Evolutionary conservation across 106 monocot genomes (phyloP).

Genomic region (Dactylorhiza incarnata): DNA sequence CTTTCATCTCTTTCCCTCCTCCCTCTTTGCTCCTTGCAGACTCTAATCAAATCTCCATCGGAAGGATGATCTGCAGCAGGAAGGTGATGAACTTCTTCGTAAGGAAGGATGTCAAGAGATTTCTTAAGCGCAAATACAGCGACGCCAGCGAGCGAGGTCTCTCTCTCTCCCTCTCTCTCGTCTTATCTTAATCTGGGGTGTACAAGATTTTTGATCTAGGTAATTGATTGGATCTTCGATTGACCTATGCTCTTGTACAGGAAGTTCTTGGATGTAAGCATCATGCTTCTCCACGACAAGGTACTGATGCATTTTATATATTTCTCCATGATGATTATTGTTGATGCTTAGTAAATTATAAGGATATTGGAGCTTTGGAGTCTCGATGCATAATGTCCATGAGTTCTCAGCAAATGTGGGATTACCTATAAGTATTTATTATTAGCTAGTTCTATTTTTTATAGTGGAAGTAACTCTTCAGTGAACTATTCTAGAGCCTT

Average conservation of each 20-base stretch:
- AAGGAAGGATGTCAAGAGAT: slow-evolving; percentile 40
- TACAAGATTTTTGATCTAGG: neutral
- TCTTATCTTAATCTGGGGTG: neutral
- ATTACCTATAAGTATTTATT: neutral
- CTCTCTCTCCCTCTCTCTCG: slow-evolving; percentile 4
- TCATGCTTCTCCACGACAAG: no score
- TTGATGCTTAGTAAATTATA: no score
- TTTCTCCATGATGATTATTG: no score
- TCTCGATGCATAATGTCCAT: no score
- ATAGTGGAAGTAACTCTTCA: neutral
- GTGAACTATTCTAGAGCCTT: no score
- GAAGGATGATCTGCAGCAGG: slow-evolving; percentile 41
- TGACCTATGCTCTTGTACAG: no score
- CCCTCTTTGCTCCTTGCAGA: neutral
- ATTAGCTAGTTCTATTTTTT: neutral
- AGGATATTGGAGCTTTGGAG: no score
- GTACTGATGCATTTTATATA: no score
- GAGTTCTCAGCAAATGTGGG: neutral
- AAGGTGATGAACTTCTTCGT: slow-evolving; percentile 56
- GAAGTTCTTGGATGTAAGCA: no score
- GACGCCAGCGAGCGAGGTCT: slow-evolving; percentile 61
- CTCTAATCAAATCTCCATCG: neutral
- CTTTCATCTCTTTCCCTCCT: no score
- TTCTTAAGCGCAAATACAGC: slow-evolving; percentile 88
- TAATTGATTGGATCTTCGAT: neutral